Evolutionary conservation across 495 filamentous ascomycete species (phyloP), one percentile per base, ranked within the genome.

Genomic region (Platismatia glauca): DNA sequence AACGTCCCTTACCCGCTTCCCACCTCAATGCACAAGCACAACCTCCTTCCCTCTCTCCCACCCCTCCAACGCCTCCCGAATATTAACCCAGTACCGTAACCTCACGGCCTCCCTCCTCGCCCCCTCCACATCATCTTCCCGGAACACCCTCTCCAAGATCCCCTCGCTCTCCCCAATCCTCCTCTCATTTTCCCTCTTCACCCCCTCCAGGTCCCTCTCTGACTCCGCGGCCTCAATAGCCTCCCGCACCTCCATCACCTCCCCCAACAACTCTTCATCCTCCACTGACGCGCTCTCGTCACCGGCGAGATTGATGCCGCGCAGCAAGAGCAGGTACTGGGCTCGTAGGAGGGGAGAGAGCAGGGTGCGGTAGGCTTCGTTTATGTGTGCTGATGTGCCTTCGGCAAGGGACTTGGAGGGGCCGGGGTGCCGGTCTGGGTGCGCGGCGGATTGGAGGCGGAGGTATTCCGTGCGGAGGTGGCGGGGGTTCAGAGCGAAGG

Each of bases 71-170:
- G 86, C 88, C 76, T 95, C 87, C 56, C 82, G 81, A 57, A 98
- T 84, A 80, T 91, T 94, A 69, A 86, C 78, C 94, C 94, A 97
- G 78, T 96, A 98, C 74, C 90, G 78, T 80, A 97, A 75, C 73
- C 81, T 76, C 9, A 95, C 84, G 50, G 83, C 83, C 80, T 93
- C 90, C 62, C 60, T 69, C 76, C 79, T 84, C 38, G 90, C 94
- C 22, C 37, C 72, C 67, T 83, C 79, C 55, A 88, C 67, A 76
- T 95, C 86, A 44, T 86, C 88, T 9, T 48, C 58, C 70, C 70
- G 75, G 73, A 97, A 91, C n/a, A 82, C 79, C 57, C 70, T 69
- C 44, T 78, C 87, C 24, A 98, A 66, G 31, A 63, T 67, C 56
- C 68, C 65, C 71, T 91, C 85, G 60, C 83, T 84, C 67, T 71